These are phyloP conservation scores for Chaetomidium leptoderma DNA, from an alignment of 495 filamentous ascomycete species.

Conservation along the genomic window DNA sequence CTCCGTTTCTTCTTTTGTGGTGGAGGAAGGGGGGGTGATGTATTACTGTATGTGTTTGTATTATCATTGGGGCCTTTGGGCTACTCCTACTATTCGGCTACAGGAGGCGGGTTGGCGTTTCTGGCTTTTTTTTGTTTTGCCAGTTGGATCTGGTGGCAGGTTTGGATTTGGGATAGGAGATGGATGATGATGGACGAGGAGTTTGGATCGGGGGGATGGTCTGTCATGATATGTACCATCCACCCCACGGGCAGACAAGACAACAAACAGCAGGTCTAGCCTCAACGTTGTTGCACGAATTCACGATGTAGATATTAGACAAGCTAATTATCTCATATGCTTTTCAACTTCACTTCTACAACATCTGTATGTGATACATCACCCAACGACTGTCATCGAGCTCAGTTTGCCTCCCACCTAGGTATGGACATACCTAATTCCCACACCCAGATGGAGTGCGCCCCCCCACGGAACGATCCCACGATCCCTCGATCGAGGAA, in stretches of 20 bases:
- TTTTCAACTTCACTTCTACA: neutral
- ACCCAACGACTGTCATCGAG: neutral
- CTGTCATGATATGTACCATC: neutral
- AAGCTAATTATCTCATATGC: neutral
- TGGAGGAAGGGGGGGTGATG: neutral
- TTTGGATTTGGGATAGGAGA: neutral
- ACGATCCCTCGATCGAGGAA: too few relatives aligned
- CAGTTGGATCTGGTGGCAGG: neutral
- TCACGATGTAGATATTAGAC: slow-evolving; percentile 8
- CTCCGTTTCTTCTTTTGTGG: neutral
- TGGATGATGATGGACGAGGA: neutral
- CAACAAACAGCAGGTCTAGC: neutral
- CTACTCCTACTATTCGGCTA: neutral
- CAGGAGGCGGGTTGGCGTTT: slow-evolving; percentile 5
- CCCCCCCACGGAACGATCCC: neutral
- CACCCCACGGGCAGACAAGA: neutral
- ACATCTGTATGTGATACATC: too few relatives aligned
- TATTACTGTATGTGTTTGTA: slow-evolving; percentile 2
- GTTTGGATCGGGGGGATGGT: neutral
- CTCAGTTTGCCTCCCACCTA: neutral
- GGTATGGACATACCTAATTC: too few relatives aligned
- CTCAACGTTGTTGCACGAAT: neutral
- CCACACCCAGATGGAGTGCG: neutral
- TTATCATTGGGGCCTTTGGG: neutral
- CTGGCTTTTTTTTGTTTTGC: neutral